phyloP scores from a whole-genome alignment of 352 stramenopile species.

The Globisporangium abappressorium region DNA sequence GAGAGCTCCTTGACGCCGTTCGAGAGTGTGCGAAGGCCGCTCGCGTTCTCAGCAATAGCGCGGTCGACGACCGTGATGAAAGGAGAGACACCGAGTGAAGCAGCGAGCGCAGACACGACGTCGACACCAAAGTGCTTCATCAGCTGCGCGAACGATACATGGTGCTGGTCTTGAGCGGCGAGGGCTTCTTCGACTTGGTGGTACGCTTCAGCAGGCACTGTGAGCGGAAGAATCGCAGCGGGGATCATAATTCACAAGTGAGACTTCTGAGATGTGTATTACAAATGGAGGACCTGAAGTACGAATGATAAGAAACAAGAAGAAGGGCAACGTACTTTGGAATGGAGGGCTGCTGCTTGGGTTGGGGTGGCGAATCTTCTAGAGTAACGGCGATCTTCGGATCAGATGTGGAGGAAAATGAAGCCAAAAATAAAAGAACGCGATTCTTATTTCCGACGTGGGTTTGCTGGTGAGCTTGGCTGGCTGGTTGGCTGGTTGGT shows the following conservation, averaged over 20 bases:
- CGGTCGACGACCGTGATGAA: constrained; percentile 89
- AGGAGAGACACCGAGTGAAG: constrained; percentile 68
- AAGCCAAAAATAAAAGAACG: neutral
- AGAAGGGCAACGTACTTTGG: neutral
- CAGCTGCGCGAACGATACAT: constrained; percentile 26
- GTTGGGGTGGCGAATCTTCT: constrained; percentile 2
- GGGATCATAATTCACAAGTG: constrained; percentile 24
- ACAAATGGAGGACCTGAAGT: neutral
- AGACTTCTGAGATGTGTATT: neutral
- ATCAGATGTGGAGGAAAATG: constrained; percentile 6
- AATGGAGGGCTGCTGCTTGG: constrained; percentile 3
- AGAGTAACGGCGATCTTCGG: constrained; percentile 2
- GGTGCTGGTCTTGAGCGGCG: constrained; percentile 7
- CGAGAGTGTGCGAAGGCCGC: constrained; percentile 53
- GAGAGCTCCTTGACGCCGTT: constrained; percentile 71
- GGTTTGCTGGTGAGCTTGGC: neutral
- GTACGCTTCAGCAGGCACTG: constrained; percentile 17
- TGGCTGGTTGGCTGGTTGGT: neutral
- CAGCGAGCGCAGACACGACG: constrained; percentile 44
- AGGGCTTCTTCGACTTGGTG: constrained; percentile 27
- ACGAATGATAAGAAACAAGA: neutral
- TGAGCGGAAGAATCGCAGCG: constrained; percentile 8
- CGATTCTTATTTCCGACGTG: constrained; percentile 1
- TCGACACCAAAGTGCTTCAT: constrained; percentile 42
- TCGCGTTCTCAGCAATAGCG: constrained; percentile 87